These are phyloP conservation scores for Botrytis squamosa DNA, from an alignment of 2,329 filamentous ascomycete genomes.

Conservation along the genomic window DNA sequence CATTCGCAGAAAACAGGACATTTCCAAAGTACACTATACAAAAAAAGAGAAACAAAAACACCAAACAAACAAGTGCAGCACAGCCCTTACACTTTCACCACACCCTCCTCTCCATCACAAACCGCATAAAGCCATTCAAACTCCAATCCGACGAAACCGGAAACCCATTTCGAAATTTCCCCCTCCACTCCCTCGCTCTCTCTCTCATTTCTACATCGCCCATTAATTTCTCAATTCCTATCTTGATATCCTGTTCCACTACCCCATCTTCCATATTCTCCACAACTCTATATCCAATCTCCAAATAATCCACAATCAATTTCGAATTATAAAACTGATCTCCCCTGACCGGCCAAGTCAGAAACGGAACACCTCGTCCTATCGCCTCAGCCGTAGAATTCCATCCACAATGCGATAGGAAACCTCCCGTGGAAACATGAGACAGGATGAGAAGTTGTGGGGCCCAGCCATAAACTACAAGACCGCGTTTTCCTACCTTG, in stretches of 20 bases:
- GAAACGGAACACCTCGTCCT: not conserved
- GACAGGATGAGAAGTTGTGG: not conserved
- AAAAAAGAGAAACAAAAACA: not conserved
- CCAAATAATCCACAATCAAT: not conserved
- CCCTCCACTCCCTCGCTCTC: not conserved
- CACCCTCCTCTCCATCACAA: not conserved
- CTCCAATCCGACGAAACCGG: not conserved
- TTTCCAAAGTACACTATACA: not conserved
- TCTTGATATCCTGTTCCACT: not conserved
- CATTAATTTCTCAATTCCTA: not conserved
- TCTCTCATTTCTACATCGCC: not conserved
- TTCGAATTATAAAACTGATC: not conserved
- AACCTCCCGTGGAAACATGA: not conserved
- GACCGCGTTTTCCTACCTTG: not conserved
- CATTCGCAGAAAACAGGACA: not conserved
- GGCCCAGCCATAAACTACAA: not conserved
- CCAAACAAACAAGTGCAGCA: not conserved
- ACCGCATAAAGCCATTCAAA: not conserved
- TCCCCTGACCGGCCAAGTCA: not conserved
- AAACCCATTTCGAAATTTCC: not conserved
- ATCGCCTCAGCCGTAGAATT: not conserved
- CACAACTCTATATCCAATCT: not conserved
- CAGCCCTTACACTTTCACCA: not conserved
- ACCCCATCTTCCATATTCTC: not conserved
- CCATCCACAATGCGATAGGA: not conserved